Evolutionary conservation across 371 early-diverging fungal genomes (phyloP), one percentile per base, ranked within the genome.

Genomic region (Chytridiales sp.): DNA sequence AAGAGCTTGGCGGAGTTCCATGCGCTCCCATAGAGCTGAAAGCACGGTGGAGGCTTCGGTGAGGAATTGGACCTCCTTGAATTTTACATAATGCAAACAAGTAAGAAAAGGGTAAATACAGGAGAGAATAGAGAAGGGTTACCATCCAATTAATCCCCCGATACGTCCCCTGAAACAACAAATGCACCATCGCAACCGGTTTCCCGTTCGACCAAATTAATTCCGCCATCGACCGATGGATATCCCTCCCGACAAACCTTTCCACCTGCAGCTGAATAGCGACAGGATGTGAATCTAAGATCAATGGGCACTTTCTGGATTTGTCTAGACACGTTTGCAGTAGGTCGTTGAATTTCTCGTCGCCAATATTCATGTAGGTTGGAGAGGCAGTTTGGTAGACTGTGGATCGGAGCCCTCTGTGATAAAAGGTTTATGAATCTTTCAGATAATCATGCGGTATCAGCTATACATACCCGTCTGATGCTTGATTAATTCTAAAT

Each of bases 181-280:
- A 31, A 4, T 39, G 47, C 11, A 64, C 15, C 1, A 58, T 53
- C 9, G 51, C 64, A 13, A 58, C 64, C 22, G 64, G 64, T 27
- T 59, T 38, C 6, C 38, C 35, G 30, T 58, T 41, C n/a, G 58
- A 48, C 64, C 64, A 64, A 46, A 64, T 58, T 11, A 64, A 27
- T 19, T 64, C 58, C n/a, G 51, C 38, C 5, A 47, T 42, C 13
- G 22, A 21, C 30, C 58, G 57, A 17, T 31, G 35, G 15, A 62
- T 57, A 32, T 55, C 44, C 43, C 56, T 47, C 19, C 63, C 63
- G 26, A 62, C 56, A 36, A 48, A 62, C 31, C 63, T 3, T 3
- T 57, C 57, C 6, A 62, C 63, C 36, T 62, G 63, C 11, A 62
- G 57, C 24, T 62, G 63, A 22, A 35, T 27, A 8, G 63, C 52